Percentiles rank a stretch among this genome's conserved stretches.
phyloP scores from a whole-genome alignment of 1,284 basidiomycete species.

The Mycena sp. region DNA sequence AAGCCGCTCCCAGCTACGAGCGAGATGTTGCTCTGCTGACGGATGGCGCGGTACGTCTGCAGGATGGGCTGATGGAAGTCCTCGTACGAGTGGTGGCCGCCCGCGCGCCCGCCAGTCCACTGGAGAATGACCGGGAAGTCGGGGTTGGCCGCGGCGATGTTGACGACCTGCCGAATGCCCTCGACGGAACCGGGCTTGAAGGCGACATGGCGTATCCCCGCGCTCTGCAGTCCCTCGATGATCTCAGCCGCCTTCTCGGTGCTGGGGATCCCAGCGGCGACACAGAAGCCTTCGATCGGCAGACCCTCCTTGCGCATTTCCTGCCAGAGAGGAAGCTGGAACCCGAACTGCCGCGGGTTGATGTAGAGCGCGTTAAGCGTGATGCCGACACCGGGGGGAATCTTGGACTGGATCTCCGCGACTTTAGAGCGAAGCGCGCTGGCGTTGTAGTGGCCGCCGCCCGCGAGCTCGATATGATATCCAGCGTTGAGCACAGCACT shows the following conservation, averaged over 20 bases:
- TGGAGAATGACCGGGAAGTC: constrained; percentile 98
- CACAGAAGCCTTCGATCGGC: constrained; percentile 97
- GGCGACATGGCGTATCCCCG: constrained; percentile 93
- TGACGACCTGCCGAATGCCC: constrained; percentile 96
- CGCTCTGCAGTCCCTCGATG: constrained; percentile 77
- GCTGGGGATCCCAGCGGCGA: constrained; percentile 94
- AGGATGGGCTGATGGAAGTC: constrained; percentile 98
- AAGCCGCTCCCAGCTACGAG: constrained; percentile 98
- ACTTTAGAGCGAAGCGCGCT: constrained; percentile 90
- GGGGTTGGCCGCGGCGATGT: constrained; percentile 94
- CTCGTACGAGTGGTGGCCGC: constrained; percentile 98
- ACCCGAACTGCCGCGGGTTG: constrained; percentile 96
- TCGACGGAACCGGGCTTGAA: constrained; percentile 99
- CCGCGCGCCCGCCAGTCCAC: constrained; percentile 99
- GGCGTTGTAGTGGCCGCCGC: constrained; percentile 96
- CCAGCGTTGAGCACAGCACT: constrained; percentile 93
- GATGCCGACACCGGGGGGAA: constrained; percentile 89
- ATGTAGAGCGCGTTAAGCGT: constrained; percentile 98
- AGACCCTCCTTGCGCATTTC: constrained; percentile 96
- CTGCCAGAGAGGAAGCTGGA: constrained; percentile 98
- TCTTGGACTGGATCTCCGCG: constrained; percentile 85
- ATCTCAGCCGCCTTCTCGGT: constrained; percentile 96
- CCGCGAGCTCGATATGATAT: constrained; percentile 96
- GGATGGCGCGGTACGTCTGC: constrained; percentile 90
- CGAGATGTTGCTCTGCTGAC: constrained; percentile 88